These are phyloP conservation scores for Xanthoconium stramineum DNA, from an alignment of 768 basidiomycete species.

Conservation along the genomic window DNA sequence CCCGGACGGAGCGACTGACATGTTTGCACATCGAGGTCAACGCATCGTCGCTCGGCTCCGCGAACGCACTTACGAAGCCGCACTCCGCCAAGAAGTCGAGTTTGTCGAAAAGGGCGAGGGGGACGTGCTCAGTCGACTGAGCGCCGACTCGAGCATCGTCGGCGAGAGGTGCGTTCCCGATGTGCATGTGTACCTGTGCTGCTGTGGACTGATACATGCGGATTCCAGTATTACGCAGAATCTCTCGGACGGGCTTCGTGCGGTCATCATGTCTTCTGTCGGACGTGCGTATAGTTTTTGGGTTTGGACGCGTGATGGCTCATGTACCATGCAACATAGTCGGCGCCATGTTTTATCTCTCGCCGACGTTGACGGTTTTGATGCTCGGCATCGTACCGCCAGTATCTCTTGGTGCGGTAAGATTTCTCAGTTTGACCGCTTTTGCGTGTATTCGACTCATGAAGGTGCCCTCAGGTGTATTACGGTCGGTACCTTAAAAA, in stretches of 20 bases:
- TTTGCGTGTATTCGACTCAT: conserved; percentile 11
- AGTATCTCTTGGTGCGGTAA: conserved; percentile 78
- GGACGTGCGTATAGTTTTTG: conserved; percentile 61
- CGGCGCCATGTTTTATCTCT: conserved; percentile 93
- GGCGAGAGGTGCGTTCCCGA: conserved; percentile 79
- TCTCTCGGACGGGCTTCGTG: conserved; percentile 75
- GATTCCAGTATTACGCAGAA: conserved; percentile 65
- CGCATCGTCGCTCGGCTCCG: conserved; percentile 87
- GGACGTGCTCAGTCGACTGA: conserved; percentile 88
- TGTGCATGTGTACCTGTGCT: neutral
- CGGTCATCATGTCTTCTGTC: conserved; percentile 90
- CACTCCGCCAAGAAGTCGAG: conserved; percentile 87
- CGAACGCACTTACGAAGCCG: conserved; percentile 78
- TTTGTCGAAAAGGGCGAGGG: conserved; percentile 92
- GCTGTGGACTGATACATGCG: neutral
- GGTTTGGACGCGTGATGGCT: neutral
- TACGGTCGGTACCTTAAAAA: conserved; percentile 95
- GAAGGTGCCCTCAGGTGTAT: conserved; percentile 59
- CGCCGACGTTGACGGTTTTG: conserved; percentile 79
- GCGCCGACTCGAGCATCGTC: conserved; percentile 88
- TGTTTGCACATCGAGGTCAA: conserved; percentile 47
- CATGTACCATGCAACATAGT: conserved; percentile 43
- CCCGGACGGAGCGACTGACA: neutral
- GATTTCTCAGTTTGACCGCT: conserved; percentile 22
- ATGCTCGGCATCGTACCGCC: conserved; percentile 94